Evolutionary conservation across 1,284 basidiomycete species (phyloP).

Genomic region (Phylloboletellus chloephorus): DNA sequence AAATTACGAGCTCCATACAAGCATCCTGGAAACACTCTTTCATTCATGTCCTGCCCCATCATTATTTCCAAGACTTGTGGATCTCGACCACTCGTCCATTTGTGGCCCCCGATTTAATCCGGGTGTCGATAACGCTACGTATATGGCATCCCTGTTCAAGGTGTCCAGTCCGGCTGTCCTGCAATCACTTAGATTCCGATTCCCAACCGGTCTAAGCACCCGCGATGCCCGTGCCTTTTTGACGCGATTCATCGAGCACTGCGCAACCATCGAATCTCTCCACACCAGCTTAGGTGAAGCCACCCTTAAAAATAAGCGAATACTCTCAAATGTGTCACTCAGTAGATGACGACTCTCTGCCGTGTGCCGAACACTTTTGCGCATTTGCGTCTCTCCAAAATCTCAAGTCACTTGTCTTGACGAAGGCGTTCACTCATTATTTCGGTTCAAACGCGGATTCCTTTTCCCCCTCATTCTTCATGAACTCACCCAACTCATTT

Average conservation of each 20-base stretch:
- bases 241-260: conserved; percentile 15
- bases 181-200: conserved; percentile 18
- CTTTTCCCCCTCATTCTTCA: too few species aligned
- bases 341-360: conserved; percentile 15
- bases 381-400: conserved; percentile 15
- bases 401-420: conserved; percentile 19
- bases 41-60: conserved; percentile 21
- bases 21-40: conserved; percentile 19
- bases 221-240: conserved; percentile 18
- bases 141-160: conserved; percentile 18
- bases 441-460: too few species aligned
- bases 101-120: conserved; percentile 19
- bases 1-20: conserved; percentile 21
- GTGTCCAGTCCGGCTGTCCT: conserved; percentile 12
- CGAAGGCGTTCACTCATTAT: too few species aligned
- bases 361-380: conserved; percentile 17
- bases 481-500: neutral
- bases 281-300: too few species aligned
- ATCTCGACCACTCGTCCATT: conserved; percentile 17
- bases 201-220: conserved; percentile 14
- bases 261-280: conserved; percentile 13
- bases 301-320: too few species aligned
- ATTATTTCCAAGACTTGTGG: conserved; percentile 22
- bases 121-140: conserved; percentile 14
- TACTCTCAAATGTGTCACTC: too few species aligned